phyloP scores from a whole-genome alignment of 257 asterid species.

The Echites panduratus region DNA sequence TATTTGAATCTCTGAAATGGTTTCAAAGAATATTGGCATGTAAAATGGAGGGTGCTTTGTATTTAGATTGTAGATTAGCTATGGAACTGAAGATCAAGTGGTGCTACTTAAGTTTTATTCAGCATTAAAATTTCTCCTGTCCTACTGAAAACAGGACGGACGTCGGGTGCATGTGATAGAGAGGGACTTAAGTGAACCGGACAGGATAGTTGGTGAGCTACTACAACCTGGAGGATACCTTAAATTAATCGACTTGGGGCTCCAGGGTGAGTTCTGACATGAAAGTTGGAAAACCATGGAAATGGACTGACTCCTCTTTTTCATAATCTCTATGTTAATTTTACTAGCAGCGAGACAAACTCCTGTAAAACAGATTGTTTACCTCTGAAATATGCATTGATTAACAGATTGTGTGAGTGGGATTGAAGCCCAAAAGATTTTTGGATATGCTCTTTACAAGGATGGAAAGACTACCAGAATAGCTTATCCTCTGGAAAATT shows the following conservation, averaged over 20 bases:
- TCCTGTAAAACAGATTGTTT: constrained; percentile 16
- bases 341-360: no score
- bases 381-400: neutral
- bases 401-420: constrained; percentile 51
- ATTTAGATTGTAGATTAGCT: no score
- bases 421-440: constrained; percentile 66
- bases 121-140: neutral
- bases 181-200: constrained; percentile 74
- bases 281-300: neutral
- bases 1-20: no score
- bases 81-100: no score
- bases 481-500: constrained; percentile 67
- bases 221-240: constrained; percentile 81
- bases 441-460: constrained; percentile 69
- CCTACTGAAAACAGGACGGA: constrained; percentile 44
- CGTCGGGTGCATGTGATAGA: constrained; percentile 68
- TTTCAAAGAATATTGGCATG: no score
- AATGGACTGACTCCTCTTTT: no score
- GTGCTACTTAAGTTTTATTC: no score
- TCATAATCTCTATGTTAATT: no score
- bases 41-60: no score
- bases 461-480: constrained; percentile 51
- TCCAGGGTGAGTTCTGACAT: constrained; percentile 42
- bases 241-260: constrained; percentile 71
- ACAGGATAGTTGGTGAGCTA: constrained; percentile 80